These are phyloP conservation scores for Penicillium crustosum DNA, from an alignment of 2,329 filamentous ascomycete genomes.

Conservation along the genomic window DNA sequence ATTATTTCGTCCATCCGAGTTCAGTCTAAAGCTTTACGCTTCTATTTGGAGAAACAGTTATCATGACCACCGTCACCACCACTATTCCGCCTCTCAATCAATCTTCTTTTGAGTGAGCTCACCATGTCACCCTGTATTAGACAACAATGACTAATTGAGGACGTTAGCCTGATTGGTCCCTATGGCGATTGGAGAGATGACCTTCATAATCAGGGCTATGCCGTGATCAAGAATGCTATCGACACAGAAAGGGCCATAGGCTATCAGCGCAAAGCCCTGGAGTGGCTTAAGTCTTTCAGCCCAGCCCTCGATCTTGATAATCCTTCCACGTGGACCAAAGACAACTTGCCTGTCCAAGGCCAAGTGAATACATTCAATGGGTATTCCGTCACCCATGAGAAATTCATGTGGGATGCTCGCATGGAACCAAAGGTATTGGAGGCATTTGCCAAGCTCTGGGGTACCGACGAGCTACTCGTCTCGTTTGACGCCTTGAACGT, in stretches of 20 bases:
- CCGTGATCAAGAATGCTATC: conserved; percentile 20
- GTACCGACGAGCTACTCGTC: conserved; percentile 22
- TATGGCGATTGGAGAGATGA: conserved; percentile 23
- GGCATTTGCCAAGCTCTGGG: conserved; percentile 22
- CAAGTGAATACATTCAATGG: conserved; percentile 19
- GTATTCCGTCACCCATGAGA: conserved; percentile 22
- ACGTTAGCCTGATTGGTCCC: neutral
- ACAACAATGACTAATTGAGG: neutral
- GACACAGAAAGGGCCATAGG: conserved; percentile 15
- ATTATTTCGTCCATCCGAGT: neutral
- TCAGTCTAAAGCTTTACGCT: neutral
- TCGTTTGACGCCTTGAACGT: conserved; percentile 24
- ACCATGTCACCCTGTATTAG: accelerated
- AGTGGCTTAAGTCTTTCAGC: conserved; percentile 22
- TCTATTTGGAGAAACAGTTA: neutral
- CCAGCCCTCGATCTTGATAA: conserved; percentile 15
- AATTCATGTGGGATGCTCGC: conserved; percentile 25
- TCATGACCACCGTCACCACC: neutral
- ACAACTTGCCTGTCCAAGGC: conserved; percentile 18
- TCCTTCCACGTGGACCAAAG: conserved; percentile 19
- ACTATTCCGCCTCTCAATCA: neutral
- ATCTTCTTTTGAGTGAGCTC: neutral
- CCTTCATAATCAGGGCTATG: conserved; percentile 18
- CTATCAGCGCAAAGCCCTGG: conserved; percentile 21
- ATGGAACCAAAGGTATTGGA: conserved; percentile 21